Percentiles rank a stretch among this genome's conserved stretches.
Conservation (phyloP, 2,329 filamentous ascomycete genomes). For the Aspergillus sojae region DNA sequence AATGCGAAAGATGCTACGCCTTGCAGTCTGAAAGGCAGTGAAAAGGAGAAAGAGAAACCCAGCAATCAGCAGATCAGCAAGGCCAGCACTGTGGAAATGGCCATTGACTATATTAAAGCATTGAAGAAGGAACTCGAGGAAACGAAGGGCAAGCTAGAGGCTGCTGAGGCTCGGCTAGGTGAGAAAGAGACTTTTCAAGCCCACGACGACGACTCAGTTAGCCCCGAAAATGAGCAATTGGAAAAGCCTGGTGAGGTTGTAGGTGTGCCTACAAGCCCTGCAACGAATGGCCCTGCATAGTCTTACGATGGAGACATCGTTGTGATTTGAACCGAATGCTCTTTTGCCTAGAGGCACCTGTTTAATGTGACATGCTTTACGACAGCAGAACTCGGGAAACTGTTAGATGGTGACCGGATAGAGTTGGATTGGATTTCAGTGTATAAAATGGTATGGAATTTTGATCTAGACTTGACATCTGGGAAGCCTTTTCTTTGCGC, state of each 20-base stretch:
- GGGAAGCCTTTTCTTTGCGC: conserved; percentile 5
- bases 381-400: conserved; percentile 6
- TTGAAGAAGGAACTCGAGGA: conserved; percentile 73
- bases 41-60: conserved; percentile 53
- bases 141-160: conserved; percentile 64
- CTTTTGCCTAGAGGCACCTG: neutral
- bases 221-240: conserved; percentile 4
- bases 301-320: neutral
- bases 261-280: neutral
- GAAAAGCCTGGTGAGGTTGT: neutral
- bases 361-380: conserved; percentile 17
- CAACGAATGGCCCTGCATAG: conserved; percentile 2
- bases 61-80: conserved; percentile 74
- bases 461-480: conserved; percentile 1
- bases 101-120: conserved; percentile 91
- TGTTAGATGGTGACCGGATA: neutral
- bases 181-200: conserved; percentile 8
- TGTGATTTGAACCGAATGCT: neutral
- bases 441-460: conserved; percentile 3
- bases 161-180: conserved; percentile 64
- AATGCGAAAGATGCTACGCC: conserved; percentile 41
- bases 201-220: neutral
- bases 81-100: conserved; percentile 94
- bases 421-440: conserved; percentile 2
- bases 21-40: conserved; percentile 43